Conservation (phyloP, 805 yeast species). For the Ogataea wickerhamii region DNA sequence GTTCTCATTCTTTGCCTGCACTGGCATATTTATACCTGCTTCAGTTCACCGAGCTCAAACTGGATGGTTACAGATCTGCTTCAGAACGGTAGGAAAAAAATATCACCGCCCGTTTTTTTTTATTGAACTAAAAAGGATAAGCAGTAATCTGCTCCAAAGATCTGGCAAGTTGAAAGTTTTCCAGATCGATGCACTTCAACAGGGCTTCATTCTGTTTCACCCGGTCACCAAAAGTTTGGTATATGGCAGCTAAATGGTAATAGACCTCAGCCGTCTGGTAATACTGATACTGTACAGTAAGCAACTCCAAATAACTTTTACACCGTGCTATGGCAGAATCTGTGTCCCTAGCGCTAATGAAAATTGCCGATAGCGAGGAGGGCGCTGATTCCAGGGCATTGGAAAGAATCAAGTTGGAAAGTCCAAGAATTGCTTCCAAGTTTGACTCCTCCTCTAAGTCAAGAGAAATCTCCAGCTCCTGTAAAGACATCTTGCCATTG, state of each 20-base stretch:
- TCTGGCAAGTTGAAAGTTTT: slow-evolving; percentile 57
- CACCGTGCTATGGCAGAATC: slow-evolving; percentile 59
- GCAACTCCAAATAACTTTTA: slow-evolving; percentile 41
- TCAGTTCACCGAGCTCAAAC: too few relatives aligned
- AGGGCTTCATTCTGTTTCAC: slow-evolving; percentile 45
- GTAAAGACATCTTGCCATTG: slow-evolving; percentile 44
- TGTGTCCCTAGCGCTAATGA: slow-evolving; percentile 53
- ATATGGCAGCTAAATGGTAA: slow-evolving; percentile 62
- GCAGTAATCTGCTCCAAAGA: slow-evolving; percentile 13
- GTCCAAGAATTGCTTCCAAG: slow-evolving; percentile 51
- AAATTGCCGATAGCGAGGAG: slow-evolving; percentile 28
- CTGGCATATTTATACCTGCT: too few relatives aligned
- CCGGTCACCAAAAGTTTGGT: slow-evolving; percentile 55
- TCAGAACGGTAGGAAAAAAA: neutral
- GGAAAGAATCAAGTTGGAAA: slow-evolving; percentile 47
- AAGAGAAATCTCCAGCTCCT: slow-evolving; percentile 62
- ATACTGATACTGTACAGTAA: slow-evolving; percentile 39
- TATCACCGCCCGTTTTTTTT: neutral
- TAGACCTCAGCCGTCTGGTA: slow-evolving; percentile 55
- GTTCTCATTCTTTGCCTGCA: too few relatives aligned
- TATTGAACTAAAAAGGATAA: slow-evolving; percentile 5
- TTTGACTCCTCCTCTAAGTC: slow-evolving; percentile 44
- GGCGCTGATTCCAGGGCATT: slow-evolving; percentile 3
- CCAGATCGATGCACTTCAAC: slow-evolving; percentile 63
- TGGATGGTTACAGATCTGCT: neutral